Percentiles rank a stretch among this genome's conserved stretches.
These are phyloP conservation scores for Auricularia heimuer DNA, from an alignment of 768 basidiomycete species.

Conservation along the genomic window DNA sequence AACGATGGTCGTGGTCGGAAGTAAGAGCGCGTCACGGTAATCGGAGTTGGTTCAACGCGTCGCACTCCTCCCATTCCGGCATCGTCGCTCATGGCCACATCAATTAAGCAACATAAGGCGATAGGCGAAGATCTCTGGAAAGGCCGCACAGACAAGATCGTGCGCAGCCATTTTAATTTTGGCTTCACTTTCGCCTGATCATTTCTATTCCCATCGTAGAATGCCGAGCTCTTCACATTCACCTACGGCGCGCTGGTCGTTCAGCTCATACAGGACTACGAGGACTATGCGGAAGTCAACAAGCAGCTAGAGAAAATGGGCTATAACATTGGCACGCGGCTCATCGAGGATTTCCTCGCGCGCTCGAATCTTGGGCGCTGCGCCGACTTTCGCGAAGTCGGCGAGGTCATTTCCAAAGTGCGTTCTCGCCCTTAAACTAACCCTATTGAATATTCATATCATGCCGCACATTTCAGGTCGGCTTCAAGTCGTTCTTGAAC, in stretches of 20 bases:
- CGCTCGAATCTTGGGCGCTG: slow-evolving; percentile 88
- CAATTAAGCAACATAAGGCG: slow-evolving; percentile 66
- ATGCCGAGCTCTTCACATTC: slow-evolving; percentile 92
- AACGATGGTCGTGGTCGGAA: too few relatives aligned
- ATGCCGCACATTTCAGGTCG: slow-evolving; percentile 52
- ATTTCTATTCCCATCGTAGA: slow-evolving; percentile 36
- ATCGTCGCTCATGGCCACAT: background rate
- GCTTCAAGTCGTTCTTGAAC: slow-evolving; percentile 96
- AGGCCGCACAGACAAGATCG: slow-evolving; percentile 86
- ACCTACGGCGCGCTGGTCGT: slow-evolving; percentile 98
- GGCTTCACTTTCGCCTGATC: slow-evolving; percentile 8
- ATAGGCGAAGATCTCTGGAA: slow-evolving; percentile 97
- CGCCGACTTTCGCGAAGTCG: slow-evolving; percentile 86
- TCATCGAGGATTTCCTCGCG: slow-evolving; percentile 97
- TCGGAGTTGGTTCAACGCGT: too few relatives aligned
- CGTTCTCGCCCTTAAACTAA: slow-evolving; percentile 10
- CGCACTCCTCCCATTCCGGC: too few relatives aligned
- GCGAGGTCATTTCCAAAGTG: slow-evolving; percentile 92
- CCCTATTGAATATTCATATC: background rate
- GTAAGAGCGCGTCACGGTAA: too few relatives aligned
- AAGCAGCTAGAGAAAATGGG: slow-evolving; percentile 99
- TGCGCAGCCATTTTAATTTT: slow-evolving; percentile 28
- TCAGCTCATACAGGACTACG: slow-evolving; percentile 97
- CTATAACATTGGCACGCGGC: slow-evolving; percentile 90
- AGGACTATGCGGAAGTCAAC: slow-evolving; percentile 91